These are phyloP conservation scores for Persicaria maculosa DNA, from an alignment of 148 eudicot species.

Conservation along the genomic window DNA sequence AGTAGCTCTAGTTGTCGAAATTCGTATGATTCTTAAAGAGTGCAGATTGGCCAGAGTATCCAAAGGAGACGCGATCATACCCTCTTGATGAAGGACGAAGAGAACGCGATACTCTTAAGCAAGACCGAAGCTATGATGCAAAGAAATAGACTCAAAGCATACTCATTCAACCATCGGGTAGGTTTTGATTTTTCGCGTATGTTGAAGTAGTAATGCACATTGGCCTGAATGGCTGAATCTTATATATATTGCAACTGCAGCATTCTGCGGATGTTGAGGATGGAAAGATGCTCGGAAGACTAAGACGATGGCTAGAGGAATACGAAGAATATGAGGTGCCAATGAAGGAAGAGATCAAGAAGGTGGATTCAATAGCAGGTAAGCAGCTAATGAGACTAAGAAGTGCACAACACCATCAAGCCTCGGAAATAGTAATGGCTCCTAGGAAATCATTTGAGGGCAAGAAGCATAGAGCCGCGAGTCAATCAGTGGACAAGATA, in stretches of 20 bases:
- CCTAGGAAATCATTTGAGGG: slow-evolving; percentile 43
- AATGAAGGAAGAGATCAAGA: slow-evolving; percentile 28
- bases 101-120: slow-evolving; percentile 29
- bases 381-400: slow-evolving; percentile 21
- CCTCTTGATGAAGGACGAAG: slow-evolving; percentile 42
- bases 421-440: slow-evolving; percentile 10
- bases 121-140: slow-evolving; percentile 52
- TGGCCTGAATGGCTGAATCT: neutral
- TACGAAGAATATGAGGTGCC: slow-evolving; percentile 41
- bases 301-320: slow-evolving; percentile 59
- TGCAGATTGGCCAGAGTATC: slow-evolving; percentile 36
- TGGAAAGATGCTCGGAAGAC: slow-evolving; percentile 28
- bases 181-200: neutral
- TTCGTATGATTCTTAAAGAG: neutral
- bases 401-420: slow-evolving; percentile 14
- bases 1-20: neutral
- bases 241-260: slow-evolving; percentile 22
- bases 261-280: slow-evolving; percentile 56
- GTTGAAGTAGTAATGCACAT: neutral
- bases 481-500: slow-evolving; percentile 21
- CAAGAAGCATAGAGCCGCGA: slow-evolving; percentile 31
- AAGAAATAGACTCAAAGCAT: slow-evolving; percentile 48
- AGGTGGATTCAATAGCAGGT: slow-evolving; percentile 17
- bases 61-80: slow-evolving; percentile 51
- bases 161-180: slow-evolving; percentile 50